Base-by-base conservation (phyloP, 2,329 filamentous ascomycete genomes). In the Colletotrichum incanum region DNA sequence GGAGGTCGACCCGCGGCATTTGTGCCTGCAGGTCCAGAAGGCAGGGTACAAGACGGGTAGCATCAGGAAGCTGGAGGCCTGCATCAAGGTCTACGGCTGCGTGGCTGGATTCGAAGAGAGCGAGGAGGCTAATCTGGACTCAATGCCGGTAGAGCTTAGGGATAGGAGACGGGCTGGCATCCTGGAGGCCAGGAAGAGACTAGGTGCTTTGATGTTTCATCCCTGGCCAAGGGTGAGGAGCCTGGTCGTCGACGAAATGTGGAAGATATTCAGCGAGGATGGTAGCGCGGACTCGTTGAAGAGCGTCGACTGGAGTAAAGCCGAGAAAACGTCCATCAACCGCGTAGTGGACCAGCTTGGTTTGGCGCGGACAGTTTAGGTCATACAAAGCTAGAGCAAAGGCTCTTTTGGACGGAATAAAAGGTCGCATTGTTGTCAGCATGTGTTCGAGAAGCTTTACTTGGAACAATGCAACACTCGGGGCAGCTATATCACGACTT, bases 31-130 rank as follows among this genome's bases (percentile, higher is more conserved):
- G 45, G 89, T 93, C 5, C 94, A 97, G 78, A 94, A 92, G 80
- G 89, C 93, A 0, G 93, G 95, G 74, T 95, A 93, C 84, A 96
- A 95, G 82, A 93, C 93, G 1, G 91, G 92, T 26, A 96, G 94
- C 79, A 89, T 98, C 54, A 89, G 92, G 62, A 96, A 96, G 80
- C 86, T 98, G 1, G 90, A 94, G 79, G 93, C 94, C 0, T 94
- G 93, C 28, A 85, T 97, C 73, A 93, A 92, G 77, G 89, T 96
- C 16, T 98, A 98, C 81, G 89, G 91, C 3, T 91, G 90, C 0
- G 82, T 98, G 34, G 90, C 90, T 5, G 80, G 80, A 2, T 77
- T 84, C 58, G 75, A 49, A n/a, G 70, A 52, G n/a, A 67, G 70
- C 56, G 54, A 74, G 72, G 60, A 75, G 67, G 28, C 73, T 67